Conservation (phyloP, 1,284 basidiomycete genomes). For the Meira nashicola region DNA sequence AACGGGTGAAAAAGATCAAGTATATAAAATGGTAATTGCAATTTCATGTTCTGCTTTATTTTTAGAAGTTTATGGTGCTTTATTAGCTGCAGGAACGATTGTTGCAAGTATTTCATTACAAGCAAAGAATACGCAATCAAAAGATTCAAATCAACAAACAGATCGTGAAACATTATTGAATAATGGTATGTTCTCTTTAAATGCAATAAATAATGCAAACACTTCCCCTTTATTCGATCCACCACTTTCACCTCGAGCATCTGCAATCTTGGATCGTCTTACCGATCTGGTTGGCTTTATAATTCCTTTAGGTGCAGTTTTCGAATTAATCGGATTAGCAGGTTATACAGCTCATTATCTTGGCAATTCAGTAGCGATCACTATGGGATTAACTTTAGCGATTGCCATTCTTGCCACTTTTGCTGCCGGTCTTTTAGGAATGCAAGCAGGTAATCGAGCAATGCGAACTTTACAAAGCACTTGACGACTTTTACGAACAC, state of each 20-base stretch:
- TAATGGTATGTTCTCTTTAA: background rate
- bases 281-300: background rate
- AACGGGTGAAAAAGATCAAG: background rate
- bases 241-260: background rate
- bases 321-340: background rate
- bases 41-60: conserved; percentile 14
- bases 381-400: background rate
- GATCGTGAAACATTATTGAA: background rate
- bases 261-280: background rate
- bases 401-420: no score
- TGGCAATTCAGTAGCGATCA: background rate
- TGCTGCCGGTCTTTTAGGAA: no score
- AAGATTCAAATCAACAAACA: background rate
- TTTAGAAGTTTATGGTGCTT: conserved; percentile 17
- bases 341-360: background rate
- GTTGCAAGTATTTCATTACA: conserved; percentile 9
- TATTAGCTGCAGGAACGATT: conserved; percentile 12
- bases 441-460: no score
- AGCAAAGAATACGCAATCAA: background rate
- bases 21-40: background rate
- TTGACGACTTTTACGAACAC: no score
- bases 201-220: background rate
- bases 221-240: background rate
- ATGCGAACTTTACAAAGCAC: no score
- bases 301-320: background rate